phyloP scores from a whole-genome alignment of 208 protist species.

The Leishmania tropica region DNA sequence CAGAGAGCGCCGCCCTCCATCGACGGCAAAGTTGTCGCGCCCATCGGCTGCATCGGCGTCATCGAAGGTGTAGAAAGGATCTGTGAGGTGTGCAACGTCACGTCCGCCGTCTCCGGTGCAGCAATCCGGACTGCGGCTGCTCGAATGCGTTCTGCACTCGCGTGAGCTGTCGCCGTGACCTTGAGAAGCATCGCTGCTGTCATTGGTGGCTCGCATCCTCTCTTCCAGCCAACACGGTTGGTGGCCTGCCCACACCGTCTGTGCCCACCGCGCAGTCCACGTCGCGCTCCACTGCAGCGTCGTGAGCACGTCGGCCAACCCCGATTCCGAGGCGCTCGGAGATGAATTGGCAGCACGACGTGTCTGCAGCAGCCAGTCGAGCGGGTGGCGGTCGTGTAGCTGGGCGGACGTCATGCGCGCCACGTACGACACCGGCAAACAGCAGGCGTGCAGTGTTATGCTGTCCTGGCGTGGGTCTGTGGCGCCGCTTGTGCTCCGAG shows the following conservation, averaged over 20 bases:
- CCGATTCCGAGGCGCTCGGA: background rate
- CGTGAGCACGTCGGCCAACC: conserved; percentile 12
- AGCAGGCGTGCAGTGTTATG: conserved; percentile 26
- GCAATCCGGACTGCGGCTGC: background rate
- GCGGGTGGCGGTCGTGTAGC: conserved; percentile 9
- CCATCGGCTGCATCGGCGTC: background rate
- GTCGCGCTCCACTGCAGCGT: conserved; percentile 15
- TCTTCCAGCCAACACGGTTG: conserved; percentile 28
- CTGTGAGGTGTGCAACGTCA: background rate
- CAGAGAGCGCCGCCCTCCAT: background rate
- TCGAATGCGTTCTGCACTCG: background rate
- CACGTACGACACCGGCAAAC: conserved; percentile 11
- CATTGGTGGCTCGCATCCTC: background rate
- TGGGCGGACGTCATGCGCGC: conserved; percentile 2
- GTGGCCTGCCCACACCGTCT: conserved; percentile 17
- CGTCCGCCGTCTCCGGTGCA: background rate
- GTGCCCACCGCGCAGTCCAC: conserved; percentile 19
- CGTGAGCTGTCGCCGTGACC: background rate
- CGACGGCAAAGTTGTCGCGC: background rate
- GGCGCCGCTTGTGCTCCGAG: background rate
- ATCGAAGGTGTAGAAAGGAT: conserved; percentile 8
- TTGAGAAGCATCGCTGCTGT: background rate
- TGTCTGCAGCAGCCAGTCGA: conserved; percentile 24
- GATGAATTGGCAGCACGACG: background rate
- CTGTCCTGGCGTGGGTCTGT: background rate